Evolutionary conservation across 2,329 filamentous ascomycete genomes (phyloP), one percentile per base, ranked within the genome.

Genomic region (Exophiala xenobiotica): DNA sequence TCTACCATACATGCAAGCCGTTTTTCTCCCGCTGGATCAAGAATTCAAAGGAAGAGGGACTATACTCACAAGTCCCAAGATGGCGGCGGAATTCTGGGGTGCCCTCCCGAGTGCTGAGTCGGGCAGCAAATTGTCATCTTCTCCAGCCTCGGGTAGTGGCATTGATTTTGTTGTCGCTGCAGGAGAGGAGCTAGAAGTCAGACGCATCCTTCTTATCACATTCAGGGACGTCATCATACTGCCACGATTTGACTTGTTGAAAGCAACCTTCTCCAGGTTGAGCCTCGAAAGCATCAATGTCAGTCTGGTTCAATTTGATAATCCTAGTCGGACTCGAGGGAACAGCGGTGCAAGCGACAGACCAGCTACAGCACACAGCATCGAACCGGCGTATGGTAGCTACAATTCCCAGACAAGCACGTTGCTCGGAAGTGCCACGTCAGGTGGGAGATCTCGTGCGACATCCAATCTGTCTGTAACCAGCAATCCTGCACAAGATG

Each of bases 181-280:
- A 61, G 70, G 81, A 65, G 66, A 83, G 51, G 78, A 87, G 33
- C 78, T 96, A 2, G 91, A 97, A 61, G 86, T 97, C 0, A 83
- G 92, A n/a, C 82, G 90, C 19, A 84, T 97, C 35, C 90, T 95
- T 0, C 80, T 99, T 16, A 85, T 90, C 18, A 83, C 88, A 3
- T 99, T 93, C 72, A 85, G 93, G 46, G 93, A 99, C 68, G 85
- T 81, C 16, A 83, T 99, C 51, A 89, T 99, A 43, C 74, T 99
- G 1, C 89, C 90, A 1, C 85, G 92, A 44, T 93, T 95, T 69
- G 91, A 96, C 49, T 85, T 82, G 5, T 80, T 99, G 19, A 95
- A 93, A 74, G 82, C 83, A 5, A 92, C 93, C 50, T 96, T 96
- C 72, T 95, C 89, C 2, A 84, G 92, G 2, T 78, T 97, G 0